Evolutionary conservation across 192 early-diverging fungal species (phyloP).

Genomic region (Phycomyces nitens): DNA sequence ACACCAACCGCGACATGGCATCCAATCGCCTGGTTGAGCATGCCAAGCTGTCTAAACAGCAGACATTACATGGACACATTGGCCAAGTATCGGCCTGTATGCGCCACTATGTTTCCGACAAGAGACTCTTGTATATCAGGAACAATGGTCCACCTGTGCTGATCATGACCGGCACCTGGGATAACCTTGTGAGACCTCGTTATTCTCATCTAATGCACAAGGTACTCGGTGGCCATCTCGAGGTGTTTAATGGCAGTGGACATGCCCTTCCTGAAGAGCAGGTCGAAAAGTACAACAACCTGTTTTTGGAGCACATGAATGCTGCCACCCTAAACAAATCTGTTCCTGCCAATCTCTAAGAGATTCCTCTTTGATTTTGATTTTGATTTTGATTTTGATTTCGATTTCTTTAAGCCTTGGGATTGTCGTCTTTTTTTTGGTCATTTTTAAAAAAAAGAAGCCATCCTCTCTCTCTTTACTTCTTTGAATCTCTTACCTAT

Average conservation of each 20-base stretch:
- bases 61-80: constrained; percentile 28
- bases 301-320: constrained; percentile 32
- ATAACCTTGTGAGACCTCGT: constrained; percentile 34
- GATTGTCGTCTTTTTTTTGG: too few species aligned
- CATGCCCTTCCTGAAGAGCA: constrained; percentile 36
- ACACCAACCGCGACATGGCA: constrained; percentile 27
- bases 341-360: neutral
- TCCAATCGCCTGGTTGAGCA: neutral
- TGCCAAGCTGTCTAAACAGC: constrained; percentile 5
- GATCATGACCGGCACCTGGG: constrained; percentile 35
- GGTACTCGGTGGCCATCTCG: constrained; percentile 19
- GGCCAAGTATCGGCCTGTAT: constrained; percentile 35
- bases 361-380: too few species aligned
- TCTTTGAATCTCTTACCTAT: neutral
- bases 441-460: too few species aligned
- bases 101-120: constrained; percentile 32
- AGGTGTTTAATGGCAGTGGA: constrained; percentile 37
- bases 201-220: constrained; percentile 30
- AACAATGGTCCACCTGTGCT: constrained; percentile 18
- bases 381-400: too few species aligned
- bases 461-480: neutral
- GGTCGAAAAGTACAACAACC: constrained; percentile 26
- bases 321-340: neutral
- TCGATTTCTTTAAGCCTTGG: too few species aligned
- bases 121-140: constrained; percentile 20